Base-by-base conservation (phyloP, 176 grass and related monocot genomes). In the Cenchrus fungigraminus region DNA sequence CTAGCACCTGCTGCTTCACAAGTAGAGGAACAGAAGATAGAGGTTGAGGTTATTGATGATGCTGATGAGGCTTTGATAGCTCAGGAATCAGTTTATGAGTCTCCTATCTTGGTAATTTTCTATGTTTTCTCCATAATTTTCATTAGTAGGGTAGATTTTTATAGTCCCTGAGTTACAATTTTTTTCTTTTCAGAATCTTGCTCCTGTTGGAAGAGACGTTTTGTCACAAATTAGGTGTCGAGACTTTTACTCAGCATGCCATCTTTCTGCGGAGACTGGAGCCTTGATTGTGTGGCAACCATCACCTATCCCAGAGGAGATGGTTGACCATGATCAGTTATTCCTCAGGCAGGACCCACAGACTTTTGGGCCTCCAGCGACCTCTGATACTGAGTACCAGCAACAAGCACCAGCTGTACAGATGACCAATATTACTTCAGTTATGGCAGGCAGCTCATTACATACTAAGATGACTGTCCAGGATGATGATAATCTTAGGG, bases 131-230 rank as follows among this genome's bases (percentile, higher is more conserved):
- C 71, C 47, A 73, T 52, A 53, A 73, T 32, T 32, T 1, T 53
- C 71, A 8, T 53, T 32, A 6, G 70, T 51, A 31, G 22, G 69
- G 46, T 73, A 9, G 47, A 28, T 73, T 68, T 50, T 73, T 73
- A 1, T 32, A 73, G 7, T 73, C 11, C 22, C 53, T 53, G 14
- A 53, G 25, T 6, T 51, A n/a, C 55, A 8, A 6, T 13, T 28
- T 50, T 73, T 73, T 8, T 53, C 12, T 73, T 73, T 53, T 73
- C 47, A 73, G 71, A 29, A 73, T 73, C 47, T 53, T 73, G 13
- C 71, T 32, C 47, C 13, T 53, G 25, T 73, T 14, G 71, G 28
- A 32, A 73, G 25, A 53, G 47, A 73, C 31, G 71, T 25, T 53
- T 40, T 51, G 12, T 29, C 70, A 73, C 46, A 1, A 73, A 73